Evolutionary conservation across 1,284 basidiomycete species (phyloP).

Genomic region (Phylloporus sp.): DNA sequence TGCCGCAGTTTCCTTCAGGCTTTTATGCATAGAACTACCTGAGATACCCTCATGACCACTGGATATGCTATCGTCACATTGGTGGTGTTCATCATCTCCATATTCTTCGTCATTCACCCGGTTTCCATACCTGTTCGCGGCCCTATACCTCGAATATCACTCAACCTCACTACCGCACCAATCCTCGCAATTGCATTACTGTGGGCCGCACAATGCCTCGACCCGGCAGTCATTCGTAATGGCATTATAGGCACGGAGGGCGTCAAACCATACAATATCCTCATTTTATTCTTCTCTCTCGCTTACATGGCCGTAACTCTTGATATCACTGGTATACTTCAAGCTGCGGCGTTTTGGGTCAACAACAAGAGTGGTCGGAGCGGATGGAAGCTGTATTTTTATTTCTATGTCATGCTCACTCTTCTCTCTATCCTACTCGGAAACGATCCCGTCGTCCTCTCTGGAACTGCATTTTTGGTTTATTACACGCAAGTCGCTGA

Average conservation of each 20-base stretch:
- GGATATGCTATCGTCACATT: conserved; percentile 66
- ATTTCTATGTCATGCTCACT: conserved; percentile 84
- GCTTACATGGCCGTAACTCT: conserved; percentile 95
- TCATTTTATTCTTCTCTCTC: conserved; percentile 90
- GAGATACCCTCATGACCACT: conserved; percentile 41
- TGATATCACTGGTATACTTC: conserved; percentile 87
- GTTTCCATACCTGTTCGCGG: conserved; percentile 54
- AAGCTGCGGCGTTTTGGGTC: conserved; percentile 88
- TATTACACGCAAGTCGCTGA: conserved; percentile 81
- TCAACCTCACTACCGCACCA: conserved; percentile 79
- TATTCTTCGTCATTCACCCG: conserved; percentile 72
- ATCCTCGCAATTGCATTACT: conserved; percentile 80
- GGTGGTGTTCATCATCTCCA: conserved; percentile 75
- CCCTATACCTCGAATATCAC: conserved; percentile 44
- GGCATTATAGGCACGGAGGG: conserved; percentile 79
- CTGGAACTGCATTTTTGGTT: conserved; percentile 84
- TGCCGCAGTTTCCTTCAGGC: no score
- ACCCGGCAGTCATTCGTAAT: conserved; percentile 61
- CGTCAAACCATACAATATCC: conserved; percentile 90
- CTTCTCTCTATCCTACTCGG: conserved; percentile 81
- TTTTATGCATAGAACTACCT: no score
- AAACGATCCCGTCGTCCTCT: conserved; percentile 89
- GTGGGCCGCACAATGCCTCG: conserved; percentile 76
- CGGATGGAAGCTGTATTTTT: conserved; percentile 73
- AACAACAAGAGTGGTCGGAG: conserved; percentile 76